These are phyloP conservation scores for Ophiosphaerella herpotricha DNA, from an alignment of 2,329 filamentous ascomycete species.

Conservation along the genomic window DNA sequence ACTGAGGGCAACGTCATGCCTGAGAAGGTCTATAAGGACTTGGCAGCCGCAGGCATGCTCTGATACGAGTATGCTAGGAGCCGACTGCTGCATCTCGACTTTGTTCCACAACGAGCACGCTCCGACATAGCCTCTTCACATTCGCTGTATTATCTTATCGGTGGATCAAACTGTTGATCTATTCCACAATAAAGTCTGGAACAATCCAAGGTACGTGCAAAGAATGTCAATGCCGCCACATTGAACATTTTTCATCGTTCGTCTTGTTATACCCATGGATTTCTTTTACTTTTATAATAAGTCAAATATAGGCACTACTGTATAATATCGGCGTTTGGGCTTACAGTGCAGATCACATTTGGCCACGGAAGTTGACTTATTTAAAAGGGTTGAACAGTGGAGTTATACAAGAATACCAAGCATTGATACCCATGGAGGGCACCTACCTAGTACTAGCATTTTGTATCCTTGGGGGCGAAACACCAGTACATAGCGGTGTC, in stretches of 20 bases:
- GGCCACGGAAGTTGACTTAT: no score
- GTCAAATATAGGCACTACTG: background rate
- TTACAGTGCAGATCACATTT: background rate
- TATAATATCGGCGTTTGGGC: background rate
- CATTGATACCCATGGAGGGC: background rate
- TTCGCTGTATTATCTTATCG: no score
- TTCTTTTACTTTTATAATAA: no score
- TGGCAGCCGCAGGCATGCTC: conserved; percentile 83
- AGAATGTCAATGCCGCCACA: background rate
- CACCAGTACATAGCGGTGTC: background rate
- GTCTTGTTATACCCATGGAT: no score
- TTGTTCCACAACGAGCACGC: background rate
- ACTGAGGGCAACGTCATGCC: conserved; percentile 98
- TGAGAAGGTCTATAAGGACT: conserved; percentile 94
- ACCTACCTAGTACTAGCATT: background rate
- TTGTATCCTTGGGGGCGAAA: background rate
- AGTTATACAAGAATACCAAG: background rate
- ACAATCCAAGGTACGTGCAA: no score
- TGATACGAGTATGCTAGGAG: conserved; percentile 10
- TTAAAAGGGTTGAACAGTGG: no score
- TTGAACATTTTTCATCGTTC: background rate
- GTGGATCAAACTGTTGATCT: no score
- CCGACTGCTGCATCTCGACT: background rate
- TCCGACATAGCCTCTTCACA: no score
- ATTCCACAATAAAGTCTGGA: no score